phyloP scores from a whole-genome alignment of 1,284 basidiomycete species.

The Coniophora puteana region DNA sequence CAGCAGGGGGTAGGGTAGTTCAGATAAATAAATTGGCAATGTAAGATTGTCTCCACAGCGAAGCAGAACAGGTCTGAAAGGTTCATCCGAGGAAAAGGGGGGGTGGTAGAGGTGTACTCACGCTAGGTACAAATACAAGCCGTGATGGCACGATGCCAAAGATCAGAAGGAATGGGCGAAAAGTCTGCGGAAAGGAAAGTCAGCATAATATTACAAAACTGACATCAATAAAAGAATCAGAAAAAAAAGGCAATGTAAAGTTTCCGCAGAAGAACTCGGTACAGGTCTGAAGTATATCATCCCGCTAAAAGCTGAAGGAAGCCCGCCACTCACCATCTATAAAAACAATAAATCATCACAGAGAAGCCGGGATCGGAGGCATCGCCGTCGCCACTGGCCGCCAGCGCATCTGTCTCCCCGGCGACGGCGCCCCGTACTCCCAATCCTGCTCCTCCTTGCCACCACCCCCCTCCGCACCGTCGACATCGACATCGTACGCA shows the following conservation, averaged over 20 bases:
- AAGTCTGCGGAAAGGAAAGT: not conserved
- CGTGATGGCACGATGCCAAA: not conserved
- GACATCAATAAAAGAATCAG: constrained; percentile 7
- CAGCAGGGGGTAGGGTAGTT: too few species aligned
- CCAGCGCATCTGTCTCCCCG: constrained; percentile 48
- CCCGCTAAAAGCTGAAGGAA: constrained; percentile 10
- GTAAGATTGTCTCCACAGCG: constrained; percentile 25
- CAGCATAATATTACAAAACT: constrained; percentile 1
- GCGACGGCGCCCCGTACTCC: constrained; percentile 58
- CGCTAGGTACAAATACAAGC: constrained; percentile 4
- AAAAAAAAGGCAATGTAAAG: constrained; percentile 43
- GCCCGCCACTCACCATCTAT: constrained; percentile 23
- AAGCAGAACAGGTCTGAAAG: constrained; percentile 7
- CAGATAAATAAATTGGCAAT: constrained; percentile 26
- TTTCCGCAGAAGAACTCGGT: constrained; percentile 32
- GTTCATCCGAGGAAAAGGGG: not conserved
- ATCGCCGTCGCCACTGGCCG: constrained; percentile 51
- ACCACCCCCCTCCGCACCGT: constrained; percentile 29
- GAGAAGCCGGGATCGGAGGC: constrained; percentile 43
- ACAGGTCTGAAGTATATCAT: constrained; percentile 41
- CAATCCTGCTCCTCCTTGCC: constrained; percentile 50
- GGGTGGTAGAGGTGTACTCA: constrained; percentile 1
- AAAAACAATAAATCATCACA: constrained; percentile 21
- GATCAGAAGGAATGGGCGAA: not conserved
- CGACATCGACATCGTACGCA: constrained; percentile 28